Evolutionary conservation across 2,329 filamentous ascomycete genomes (phyloP).

Genomic region (Penicillium brevicompactum): DNA sequence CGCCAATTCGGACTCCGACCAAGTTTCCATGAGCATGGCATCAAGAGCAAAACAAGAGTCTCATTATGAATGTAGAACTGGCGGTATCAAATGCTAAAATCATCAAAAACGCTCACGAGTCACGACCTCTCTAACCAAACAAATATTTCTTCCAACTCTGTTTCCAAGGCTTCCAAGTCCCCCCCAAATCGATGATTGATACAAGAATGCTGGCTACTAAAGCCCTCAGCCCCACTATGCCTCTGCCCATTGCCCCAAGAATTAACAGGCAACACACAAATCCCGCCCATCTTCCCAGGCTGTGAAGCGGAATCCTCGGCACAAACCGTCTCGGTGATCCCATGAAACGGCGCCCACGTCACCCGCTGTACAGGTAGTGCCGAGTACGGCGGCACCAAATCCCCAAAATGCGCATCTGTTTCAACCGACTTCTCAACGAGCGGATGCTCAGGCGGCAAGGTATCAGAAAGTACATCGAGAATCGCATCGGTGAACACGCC

Average conservation of each 20-base stretch:
- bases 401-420: slow-evolving; percentile 24
- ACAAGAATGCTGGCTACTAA: slow-evolving; percentile 31
- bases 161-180: slow-evolving; percentile 41
- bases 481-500: slow-evolving; percentile 39
- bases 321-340: slow-evolving; percentile 28
- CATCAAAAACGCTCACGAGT: not conserved
- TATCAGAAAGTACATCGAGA: slow-evolving; percentile 33
- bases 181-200: slow-evolving; percentile 38
- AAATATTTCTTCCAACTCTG: slow-evolving; percentile 33
- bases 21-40: no score
- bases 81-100: no score
- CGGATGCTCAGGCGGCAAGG: slow-evolving; percentile 28
- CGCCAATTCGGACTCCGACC: no score
- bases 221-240: slow-evolving; percentile 33
- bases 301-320: slow-evolving; percentile 24
- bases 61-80: no score
- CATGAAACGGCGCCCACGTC: slow-evolving; percentile 39
- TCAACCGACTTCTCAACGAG: slow-evolving; percentile 26
- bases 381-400: slow-evolving; percentile 13
- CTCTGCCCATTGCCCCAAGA: slow-evolving; percentile 41
- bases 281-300: slow-evolving; percentile 65
- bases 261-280: slow-evolving; percentile 91
- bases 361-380: slow-evolving; percentile 24
- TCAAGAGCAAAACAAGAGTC: no score
- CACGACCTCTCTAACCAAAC: slow-evolving; percentile 22